phyloP scores from a whole-genome alignment of 176 grass and related monocot genomes.

The bread wheat (Triticum aestivum) region IWGSC_CS_RefSeq_v2.1 NC_057800.1:290404069-290404568 shows the following conservation, averaged over 20 bases:
- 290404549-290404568: not conserved
- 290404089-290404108: constrained; percentile 16
- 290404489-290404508: not conserved
- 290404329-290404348: not conserved
- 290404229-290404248: too few relatives aligned
- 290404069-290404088: not conserved
- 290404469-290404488: not conserved
- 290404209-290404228: constrained; percentile 9
- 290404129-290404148: not conserved
- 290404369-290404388: not conserved
- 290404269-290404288: too few relatives aligned
- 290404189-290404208: not conserved
- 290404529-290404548: not conserved
- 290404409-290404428: not conserved
- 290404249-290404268: too few relatives aligned
- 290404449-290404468: not conserved
- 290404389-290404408: constrained; percentile 1
- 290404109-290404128: not conserved
- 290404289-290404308: not conserved
- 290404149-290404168: constrained; percentile 2
- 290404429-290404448: not conserved
- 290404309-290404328: constrained; percentile 1
- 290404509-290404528: not conserved
- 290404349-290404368: constrained; percentile 2
- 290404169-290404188: not conserved